Evolutionary conservation across 768 basidiomycete species (phyloP).

Genomic region (Tylopilus sp.): DNA sequence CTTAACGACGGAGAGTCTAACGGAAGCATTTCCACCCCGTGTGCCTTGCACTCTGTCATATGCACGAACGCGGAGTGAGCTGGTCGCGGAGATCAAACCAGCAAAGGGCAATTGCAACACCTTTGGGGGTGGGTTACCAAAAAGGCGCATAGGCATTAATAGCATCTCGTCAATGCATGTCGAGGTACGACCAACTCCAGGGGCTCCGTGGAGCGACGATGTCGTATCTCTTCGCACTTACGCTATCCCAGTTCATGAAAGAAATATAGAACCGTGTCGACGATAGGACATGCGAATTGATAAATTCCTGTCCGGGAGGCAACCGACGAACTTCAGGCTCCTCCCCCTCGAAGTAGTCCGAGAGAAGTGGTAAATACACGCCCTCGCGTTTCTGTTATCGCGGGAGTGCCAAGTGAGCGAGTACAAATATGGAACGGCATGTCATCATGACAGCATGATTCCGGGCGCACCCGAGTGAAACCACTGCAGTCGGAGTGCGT

Average conservation of each 20-base stretch:
- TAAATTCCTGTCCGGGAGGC: constrained; percentile 1
- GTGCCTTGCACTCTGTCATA: constrained; percentile 10
- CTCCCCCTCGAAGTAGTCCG: not conserved
- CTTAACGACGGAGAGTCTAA: constrained; percentile 20
- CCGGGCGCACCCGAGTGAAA: not conserved
- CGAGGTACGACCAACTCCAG: constrained; percentile 16
- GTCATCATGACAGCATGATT: not conserved
- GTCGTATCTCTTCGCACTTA: constrained; percentile 1
- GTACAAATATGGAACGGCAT: not conserved
- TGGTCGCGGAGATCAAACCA: constrained; percentile 32
- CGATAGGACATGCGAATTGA: not conserved
- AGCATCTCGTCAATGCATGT: not conserved
- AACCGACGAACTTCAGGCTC: not conserved
- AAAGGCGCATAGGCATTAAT: constrained; percentile 4
- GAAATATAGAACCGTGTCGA: not conserved
- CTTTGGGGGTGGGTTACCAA: not conserved
- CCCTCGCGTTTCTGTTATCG: not conserved
- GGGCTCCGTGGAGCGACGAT: constrained; percentile 23
- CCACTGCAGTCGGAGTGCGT: not conserved
- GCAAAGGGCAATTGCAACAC: constrained; percentile 6
- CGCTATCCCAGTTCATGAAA: not conserved
- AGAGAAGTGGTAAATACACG: not conserved
- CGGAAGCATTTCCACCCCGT: constrained; percentile 25
- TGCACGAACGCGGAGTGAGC: constrained; percentile 5
- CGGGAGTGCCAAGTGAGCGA: not conserved